Percentiles rank a stretch among this genome's conserved stretches.
Conservation (phyloP, 139 green algal genomes). For the Coelastrella sp. region DNA sequence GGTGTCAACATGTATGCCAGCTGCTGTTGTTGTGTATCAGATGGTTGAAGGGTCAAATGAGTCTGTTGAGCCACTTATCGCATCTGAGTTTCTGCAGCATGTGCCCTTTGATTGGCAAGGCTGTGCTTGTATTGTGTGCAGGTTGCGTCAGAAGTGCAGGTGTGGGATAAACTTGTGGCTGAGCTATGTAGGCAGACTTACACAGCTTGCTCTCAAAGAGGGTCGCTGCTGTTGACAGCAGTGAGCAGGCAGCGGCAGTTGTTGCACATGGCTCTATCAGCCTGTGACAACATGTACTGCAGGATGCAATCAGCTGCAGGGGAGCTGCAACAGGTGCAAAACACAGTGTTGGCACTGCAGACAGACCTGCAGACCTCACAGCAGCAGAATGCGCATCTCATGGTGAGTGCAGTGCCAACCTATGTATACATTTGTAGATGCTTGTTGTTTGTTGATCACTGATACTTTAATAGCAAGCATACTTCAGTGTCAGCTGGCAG, state of each 20-base stretch:
- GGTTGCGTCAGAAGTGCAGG: conserved; percentile 2
- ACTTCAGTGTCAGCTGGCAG: background rate
- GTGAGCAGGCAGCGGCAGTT: conserved; percentile 17
- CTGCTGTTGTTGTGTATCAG: too few relatives aligned
- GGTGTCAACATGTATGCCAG: too few relatives aligned
- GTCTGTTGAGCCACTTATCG: too few relatives aligned
- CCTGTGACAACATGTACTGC: conserved; percentile 9
- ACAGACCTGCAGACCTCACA: background rate
- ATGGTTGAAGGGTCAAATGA: too few relatives aligned
- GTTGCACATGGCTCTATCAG: conserved; percentile 6
- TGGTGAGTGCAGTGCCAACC: background rate
- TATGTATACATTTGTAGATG: too few relatives aligned
- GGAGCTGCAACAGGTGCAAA: background rate
- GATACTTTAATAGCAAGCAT: background rate
- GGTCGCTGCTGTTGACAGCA: conserved; percentile 4
- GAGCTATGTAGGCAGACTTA: conserved; percentile 9
- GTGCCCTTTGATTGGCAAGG: background rate
- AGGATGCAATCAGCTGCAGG: background rate
- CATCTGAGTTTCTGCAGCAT: background rate
- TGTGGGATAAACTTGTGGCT: background rate
- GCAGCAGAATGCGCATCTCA: background rate
- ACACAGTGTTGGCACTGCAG: background rate
- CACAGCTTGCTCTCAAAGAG: background rate
- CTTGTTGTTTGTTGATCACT: background rate
- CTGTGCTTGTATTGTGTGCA: background rate